Base-by-base conservation (phyloP, 805 yeast genomes). In the Suhomyces sp. region DNA sequence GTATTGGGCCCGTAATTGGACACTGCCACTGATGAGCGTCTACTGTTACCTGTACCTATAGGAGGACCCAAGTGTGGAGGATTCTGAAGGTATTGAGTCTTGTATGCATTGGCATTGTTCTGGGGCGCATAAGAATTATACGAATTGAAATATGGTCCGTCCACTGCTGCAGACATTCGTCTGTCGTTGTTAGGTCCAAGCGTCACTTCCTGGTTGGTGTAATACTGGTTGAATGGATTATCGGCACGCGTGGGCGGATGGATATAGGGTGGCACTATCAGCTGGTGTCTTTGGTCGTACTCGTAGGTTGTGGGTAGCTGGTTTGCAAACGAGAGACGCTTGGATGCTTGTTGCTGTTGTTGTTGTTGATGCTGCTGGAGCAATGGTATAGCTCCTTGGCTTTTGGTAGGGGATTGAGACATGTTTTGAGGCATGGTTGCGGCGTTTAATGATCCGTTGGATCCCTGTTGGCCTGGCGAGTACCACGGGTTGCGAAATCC, bases 301-400 rank as follows among this genome's bases (percentile, higher is more conserved):
- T 74, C 80, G 49, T 74, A 74, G 2, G 78, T 74, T 2, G 74
- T 67, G 17, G 77, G 76, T 10, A 74, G 51, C 39, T 71, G 76
- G 44, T 62, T 65, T 9, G 72, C 60, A 38, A 63, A 66, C n/a
- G 68, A 63, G 26, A 55, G 47, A 15, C 66, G 39, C 39, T 56
- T 60, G 25, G 35, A 47, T 19, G 51, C 56, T 34, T 59, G 66
- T 28, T 53, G 60, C 13, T 40, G 42, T 20, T 34, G 42, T 30
- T 52, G 59, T 17, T 35, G 39, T n/a, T n/a, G n/a, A n/a, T n/a
- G n/a, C 21, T 29, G 35, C 31, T 52, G 60, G 25, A 57, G 47
- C 6, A 60, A 46, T 8, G 62, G 63, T 14, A 53, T 46, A 7
- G 38, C 31, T 17, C 24, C 21, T 25, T 46, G 51, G 23, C 50